Evolutionary conservation across 2,329 filamentous ascomycete genomes (phyloP).

Genomic region (Penicillium corylophilum): DNA sequence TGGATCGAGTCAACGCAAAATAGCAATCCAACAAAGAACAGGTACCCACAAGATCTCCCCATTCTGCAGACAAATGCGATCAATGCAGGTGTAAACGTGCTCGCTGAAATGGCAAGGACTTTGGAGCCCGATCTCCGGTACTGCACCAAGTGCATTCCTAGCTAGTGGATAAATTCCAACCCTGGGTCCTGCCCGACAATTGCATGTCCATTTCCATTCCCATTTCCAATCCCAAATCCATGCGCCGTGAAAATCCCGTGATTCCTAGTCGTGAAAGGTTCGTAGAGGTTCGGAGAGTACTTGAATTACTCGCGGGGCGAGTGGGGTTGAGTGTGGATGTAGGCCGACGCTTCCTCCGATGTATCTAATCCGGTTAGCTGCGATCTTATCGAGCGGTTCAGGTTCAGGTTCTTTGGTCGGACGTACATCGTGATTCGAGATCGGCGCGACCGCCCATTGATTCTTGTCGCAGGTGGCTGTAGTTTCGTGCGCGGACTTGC

Average conservation of each 20-base stretch:
- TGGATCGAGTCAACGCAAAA: background rate
- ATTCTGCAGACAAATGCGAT: background rate
- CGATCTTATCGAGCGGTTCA: background rate
- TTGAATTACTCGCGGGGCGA: constrained; percentile 1
- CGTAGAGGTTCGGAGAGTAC: background rate
- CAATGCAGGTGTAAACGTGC: background rate
- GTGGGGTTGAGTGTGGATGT: constrained; percentile 9
- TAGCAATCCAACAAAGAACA: too few relatives aligned
- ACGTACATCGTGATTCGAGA: constrained; percentile 26
- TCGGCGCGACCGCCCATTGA: constrained; percentile 18
- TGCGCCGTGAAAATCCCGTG: background rate
- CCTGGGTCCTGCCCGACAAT: background rate
- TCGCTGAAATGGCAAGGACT: background rate
- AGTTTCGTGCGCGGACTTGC: constrained; percentile 28
- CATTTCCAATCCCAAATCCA: background rate
- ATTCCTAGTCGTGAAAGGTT: background rate
- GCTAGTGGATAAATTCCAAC: background rate
- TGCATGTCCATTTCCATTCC: too few relatives aligned
- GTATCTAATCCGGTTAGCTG: constrained; percentile 16
- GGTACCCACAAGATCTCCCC: background rate
- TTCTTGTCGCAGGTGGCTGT: constrained; percentile 23
- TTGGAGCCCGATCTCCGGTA: background rate
- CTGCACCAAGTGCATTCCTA: background rate
- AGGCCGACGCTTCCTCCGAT: constrained; percentile 6
- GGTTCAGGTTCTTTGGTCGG: too few relatives aligned